Evolutionary conservation across 2,329 filamentous ascomycete genomes (phyloP).

Genomic region (Alternaria angustiovoidea): DNA sequence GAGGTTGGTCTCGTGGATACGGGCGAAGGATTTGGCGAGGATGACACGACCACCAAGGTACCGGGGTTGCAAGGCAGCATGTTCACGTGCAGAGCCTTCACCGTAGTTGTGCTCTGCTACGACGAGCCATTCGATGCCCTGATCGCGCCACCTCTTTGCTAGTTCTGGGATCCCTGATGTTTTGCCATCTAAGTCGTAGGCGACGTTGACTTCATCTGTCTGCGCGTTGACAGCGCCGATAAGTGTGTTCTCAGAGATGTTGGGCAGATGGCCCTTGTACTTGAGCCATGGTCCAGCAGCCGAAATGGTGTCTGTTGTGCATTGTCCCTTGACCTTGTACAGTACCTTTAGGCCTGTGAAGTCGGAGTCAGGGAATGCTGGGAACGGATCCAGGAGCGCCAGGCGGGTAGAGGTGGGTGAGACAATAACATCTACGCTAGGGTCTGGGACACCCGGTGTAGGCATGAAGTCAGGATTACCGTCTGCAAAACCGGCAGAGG

Average conservation of each 20-base stretch:
- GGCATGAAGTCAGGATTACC: slow-evolving; percentile 80
- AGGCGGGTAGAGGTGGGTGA: slow-evolving; percentile 89
- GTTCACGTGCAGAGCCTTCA: slow-evolving; percentile 87
- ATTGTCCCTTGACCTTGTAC: slow-evolving; percentile 96
- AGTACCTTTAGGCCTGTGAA: slow-evolving; percentile 82
- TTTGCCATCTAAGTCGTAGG: slow-evolving; percentile 83
- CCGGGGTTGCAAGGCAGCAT: slow-evolving; percentile 88
- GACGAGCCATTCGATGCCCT: slow-evolving; percentile 84
- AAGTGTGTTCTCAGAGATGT: slow-evolving; percentile 96
- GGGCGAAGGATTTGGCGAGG: slow-evolving; percentile 84
- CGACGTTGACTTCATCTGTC: slow-evolving; percentile 90
- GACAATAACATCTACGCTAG: slow-evolving; percentile 76
- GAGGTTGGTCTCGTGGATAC: slow-evolving; percentile 94
- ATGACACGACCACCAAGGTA: slow-evolving; percentile 88
- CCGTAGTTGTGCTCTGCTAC: slow-evolving; percentile 98
- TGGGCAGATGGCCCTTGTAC: slow-evolving; percentile 98
- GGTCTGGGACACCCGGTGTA: slow-evolving; percentile 74
- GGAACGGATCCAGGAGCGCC: slow-evolving; percentile 89
- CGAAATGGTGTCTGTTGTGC: slow-evolving; percentile 98
- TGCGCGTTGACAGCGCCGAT: slow-evolving; percentile 93
- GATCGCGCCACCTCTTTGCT: slow-evolving; percentile 80
- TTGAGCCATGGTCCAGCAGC: slow-evolving; percentile 97
- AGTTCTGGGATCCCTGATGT: slow-evolving; percentile 85
- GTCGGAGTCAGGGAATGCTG: slow-evolving; percentile 79
- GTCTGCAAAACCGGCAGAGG: slow-evolving; percentile 78